Percentiles rank a stretch among this genome's conserved stretches.
phyloP scores from a whole-genome alignment of 805 yeast species.

The Spathaspora hagerdaliae region DNA sequence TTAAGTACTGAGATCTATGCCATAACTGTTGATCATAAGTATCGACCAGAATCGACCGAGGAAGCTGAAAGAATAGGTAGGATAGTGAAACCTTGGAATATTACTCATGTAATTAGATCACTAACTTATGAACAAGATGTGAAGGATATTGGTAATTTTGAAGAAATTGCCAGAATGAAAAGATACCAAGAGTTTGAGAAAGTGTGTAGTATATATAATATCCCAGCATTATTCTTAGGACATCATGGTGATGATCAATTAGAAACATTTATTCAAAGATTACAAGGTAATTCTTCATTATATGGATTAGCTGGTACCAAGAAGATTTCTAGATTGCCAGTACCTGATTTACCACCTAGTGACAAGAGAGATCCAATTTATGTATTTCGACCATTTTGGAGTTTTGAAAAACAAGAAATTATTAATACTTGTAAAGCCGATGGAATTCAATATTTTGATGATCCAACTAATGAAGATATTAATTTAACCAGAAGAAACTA shows the following conservation, averaged over 20 bases:
- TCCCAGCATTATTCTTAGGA: conserved; percentile 49
- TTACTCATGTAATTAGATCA: conserved; percentile 26
- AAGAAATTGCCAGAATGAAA: conserved; percentile 54
- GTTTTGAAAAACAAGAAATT: conserved; percentile 40
- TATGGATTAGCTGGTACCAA: conserved; percentile 60
- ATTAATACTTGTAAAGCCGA: conserved; percentile 40
- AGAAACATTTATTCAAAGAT: conserved; percentile 62
- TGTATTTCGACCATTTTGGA: conserved; percentile 52
- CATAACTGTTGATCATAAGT: conserved; percentile 63
- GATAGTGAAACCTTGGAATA: conserved; percentile 28
- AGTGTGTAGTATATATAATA: conserved; percentile 32
- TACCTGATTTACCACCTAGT: conserved; percentile 8
- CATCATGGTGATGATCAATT: conserved; percentile 72
- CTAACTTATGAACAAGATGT: conserved; percentile 24
- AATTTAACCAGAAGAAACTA: conserved; percentile 55
- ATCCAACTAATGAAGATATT: conserved; percentile 54
- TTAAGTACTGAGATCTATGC: conserved; percentile 40
- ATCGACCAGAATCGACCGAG: conserved; percentile 42
- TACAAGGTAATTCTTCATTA: conserved; percentile 35
- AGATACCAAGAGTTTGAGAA: conserved; percentile 45
- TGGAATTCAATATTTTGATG: conserved; percentile 63
- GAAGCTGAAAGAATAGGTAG: conserved; percentile 48
- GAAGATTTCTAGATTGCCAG: conserved; percentile 22
- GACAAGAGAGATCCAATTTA: conserved; percentile 16
- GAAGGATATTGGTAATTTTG: conserved; percentile 39